Base-by-base conservation (phyloP, 2,329 filamentous ascomycete genomes). In the Akanthomyces muscarius region DNA sequence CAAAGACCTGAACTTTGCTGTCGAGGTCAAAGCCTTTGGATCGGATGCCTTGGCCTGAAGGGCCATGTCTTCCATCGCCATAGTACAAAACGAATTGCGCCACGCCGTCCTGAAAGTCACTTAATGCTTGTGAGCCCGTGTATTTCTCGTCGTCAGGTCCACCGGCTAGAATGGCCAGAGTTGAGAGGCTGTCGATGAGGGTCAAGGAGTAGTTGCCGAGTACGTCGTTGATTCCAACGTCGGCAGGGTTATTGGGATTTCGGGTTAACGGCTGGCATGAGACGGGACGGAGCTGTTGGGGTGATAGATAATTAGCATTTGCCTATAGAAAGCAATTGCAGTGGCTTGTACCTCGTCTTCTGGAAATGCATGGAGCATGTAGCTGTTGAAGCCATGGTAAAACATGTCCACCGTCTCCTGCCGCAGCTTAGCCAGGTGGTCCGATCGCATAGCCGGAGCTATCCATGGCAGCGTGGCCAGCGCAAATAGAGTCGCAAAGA, bases 1-100 rank as follows among this genome's bases (percentile, higher is more conserved):
- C 95, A 71, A 99, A 99, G 45, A 99, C 92, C 77, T 99, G 94
- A 2, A 99, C 95, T 76, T 98, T 99, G 78, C 93, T 97, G 76
- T 99, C 94, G 47, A 97, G 80, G 74, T 99, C 92, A 71, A 99
- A 99, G 0, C 92, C 95, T 61, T 87, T 84, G 4, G 88, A 87
- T 66, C 92, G 83, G 63, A 83, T 80, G 4, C 94, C 94, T 71
- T 85, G 82, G 7, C 90, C 91, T 5, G 82, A 81, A 16, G 84
- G 80, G 3, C 90, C 89, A 10, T 81, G 76, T 36, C 86, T 87
- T 1, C 93, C 94, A 75, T 97, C 93, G 4, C 94, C 94, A 74
- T 97, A 98, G 69, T 95, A 81, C 67, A 86, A 80, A 3, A 97
- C 89, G 68, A 98, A 80, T 58, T 88, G 81, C 64, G 84, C 81